Base-by-base conservation (phyloP, 2,329 filamentous ascomycete species). In the Beauveria varroae region DNA sequence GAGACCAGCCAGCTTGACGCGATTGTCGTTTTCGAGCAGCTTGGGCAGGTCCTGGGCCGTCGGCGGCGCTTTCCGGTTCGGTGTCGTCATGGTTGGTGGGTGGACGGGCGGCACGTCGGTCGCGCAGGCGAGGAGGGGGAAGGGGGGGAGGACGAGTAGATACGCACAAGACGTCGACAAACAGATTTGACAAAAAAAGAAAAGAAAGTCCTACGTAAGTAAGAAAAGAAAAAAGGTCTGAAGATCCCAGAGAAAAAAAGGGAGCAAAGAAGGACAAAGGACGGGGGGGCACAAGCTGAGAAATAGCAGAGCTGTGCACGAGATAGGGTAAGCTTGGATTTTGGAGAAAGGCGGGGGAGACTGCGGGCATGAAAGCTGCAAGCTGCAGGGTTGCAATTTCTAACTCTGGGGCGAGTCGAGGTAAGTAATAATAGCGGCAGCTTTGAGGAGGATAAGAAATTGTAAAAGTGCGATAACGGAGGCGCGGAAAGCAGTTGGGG, bases 1-100 rank as follows among this genome's bases (percentile, higher is more conserved):
- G 57, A 91, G 75, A 24, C 90, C 90, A 5, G 88, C 89, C 40
- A 93, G 79, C 46, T 67, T 68, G 62, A 68, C 64, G 26, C 66
- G 65, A 7, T 57, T 63, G 37, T 68, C 67, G 10, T 65, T 59
- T 40, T 81, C 76, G 60, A 92, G 84, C 30, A 91, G 74, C 63
- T 81, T 74, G 26, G 85, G 80, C 61, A 93, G 78, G 65, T 84
- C 79, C 57, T 86, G 81, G 64, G 80, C 71, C 26, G 86, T 89
- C 64, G 87, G 49, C 64, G 87, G 49, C 40, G 49, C 57, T 28
- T 52, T 57, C 30, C 40, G 49, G 12, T 44, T 51, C 40, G 53
- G 46, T 56, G 56, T 62, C 52, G 37, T 65, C 63, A 60, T 60
- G 63, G 66, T 43, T 67, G 50, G 56, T 40, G 34, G n/a, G 10